A percentile compares a stretch with the other conserved stretches of the same genome.
phyloP scores from a whole-genome alignment of 306 rosid genomes.

The Castanea mollissima region DNA sequence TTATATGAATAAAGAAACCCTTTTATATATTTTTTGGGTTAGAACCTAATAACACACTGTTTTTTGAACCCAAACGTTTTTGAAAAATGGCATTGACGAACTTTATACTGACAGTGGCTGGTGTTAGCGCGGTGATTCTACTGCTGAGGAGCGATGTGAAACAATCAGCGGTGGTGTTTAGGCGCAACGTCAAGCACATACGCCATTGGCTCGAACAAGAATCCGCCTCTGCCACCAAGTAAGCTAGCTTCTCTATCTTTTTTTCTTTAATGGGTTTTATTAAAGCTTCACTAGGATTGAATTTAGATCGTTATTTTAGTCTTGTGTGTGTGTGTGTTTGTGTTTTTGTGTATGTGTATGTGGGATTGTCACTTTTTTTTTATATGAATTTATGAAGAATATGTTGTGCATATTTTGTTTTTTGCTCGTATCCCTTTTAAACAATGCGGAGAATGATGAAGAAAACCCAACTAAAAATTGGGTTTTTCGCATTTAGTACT shows the following conservation, averaged over 20 bases:
- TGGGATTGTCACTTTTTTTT: too few relatives aligned
- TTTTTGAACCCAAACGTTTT: background rate
- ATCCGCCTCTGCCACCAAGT: conserved; percentile 45
- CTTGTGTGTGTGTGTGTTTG: too few relatives aligned
- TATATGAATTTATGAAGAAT: background rate
- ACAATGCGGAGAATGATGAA: too few relatives aligned
- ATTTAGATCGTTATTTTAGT: background rate
- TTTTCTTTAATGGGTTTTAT: background rate
- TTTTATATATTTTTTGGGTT: too few relatives aligned
- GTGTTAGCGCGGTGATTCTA: conserved; percentile 46
- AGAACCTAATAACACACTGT: background rate
- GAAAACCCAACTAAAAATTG: too few relatives aligned
- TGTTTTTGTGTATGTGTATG: too few relatives aligned
- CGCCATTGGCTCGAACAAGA: conserved; percentile 58
- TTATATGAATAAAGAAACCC: background rate
- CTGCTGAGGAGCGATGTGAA: conserved; percentile 52
- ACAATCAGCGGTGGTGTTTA: conserved; percentile 40
- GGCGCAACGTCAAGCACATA: conserved; percentile 46
- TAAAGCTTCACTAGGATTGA: background rate
- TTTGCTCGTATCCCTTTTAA: too few relatives aligned
- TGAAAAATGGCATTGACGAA: conserved; percentile 43
- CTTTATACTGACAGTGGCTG: conserved; percentile 49
- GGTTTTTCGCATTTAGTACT: too few relatives aligned
- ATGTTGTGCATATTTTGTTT: background rate
- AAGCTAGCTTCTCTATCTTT: background rate